phyloP scores from a whole-genome alignment of 2,329 filamentous ascomycete genomes.

The Fusarium guadeloupense region DNA sequence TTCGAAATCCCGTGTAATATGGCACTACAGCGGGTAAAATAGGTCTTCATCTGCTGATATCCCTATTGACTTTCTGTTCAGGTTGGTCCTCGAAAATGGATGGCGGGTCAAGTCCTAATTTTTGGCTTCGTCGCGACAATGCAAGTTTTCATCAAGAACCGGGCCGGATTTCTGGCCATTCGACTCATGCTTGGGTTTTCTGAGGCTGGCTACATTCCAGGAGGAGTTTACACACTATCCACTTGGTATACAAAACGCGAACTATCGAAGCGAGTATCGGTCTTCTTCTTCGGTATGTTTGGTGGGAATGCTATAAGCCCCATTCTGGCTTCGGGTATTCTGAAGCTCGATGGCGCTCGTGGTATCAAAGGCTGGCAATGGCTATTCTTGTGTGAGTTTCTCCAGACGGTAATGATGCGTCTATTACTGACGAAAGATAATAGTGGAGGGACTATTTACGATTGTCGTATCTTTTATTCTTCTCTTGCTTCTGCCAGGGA shows the following conservation, averaged over 20 bases:
- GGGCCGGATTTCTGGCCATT: slow-evolving; percentile 55
- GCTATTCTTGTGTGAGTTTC: slow-evolving; percentile 55
- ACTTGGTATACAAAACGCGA: slow-evolving; percentile 60
- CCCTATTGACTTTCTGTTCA: rapidly evolving
- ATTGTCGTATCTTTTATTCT: background rate
- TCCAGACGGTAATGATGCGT: too few species aligned
- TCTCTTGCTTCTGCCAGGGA: background rate
- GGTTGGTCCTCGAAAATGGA: slow-evolving; percentile 52
- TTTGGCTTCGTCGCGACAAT: slow-evolving; percentile 59
- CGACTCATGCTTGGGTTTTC: slow-evolving; percentile 57
- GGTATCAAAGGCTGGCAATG: slow-evolving; percentile 60
- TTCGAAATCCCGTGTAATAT: slow-evolving; percentile 63
- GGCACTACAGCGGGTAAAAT: slow-evolving; percentile 47
- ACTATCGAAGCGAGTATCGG: slow-evolving; percentile 56
- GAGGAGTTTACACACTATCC: slow-evolving; percentile 60
- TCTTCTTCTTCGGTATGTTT: slow-evolving; percentile 65
- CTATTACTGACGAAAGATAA: background rate
- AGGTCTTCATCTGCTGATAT: too few species aligned
- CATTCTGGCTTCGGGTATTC: slow-evolving; percentile 58
- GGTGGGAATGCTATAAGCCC: slow-evolving; percentile 60
- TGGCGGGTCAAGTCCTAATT: slow-evolving; percentile 57
- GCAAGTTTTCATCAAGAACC: slow-evolving; percentile 54
- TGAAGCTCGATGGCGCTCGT: slow-evolving; percentile 53
- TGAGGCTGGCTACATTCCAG: slow-evolving; percentile 63
- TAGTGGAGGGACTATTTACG: slow-evolving; percentile 52